Evolutionary conservation across 306 rosid genomes (phyloP).

Genomic region (Quercus glauca): DNA sequence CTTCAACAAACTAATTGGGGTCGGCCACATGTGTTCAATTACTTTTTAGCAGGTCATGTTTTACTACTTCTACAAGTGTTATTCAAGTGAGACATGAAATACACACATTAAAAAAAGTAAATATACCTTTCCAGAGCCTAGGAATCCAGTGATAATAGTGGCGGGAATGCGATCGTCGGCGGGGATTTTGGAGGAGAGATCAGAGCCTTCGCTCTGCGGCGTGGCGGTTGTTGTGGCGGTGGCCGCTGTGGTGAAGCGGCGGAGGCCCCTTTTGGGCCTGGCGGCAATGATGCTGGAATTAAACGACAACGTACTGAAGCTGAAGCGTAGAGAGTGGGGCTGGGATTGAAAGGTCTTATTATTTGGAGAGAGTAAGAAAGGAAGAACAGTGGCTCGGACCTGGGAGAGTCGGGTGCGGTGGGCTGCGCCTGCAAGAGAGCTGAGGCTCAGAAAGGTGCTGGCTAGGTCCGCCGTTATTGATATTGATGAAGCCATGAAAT

Average conservation of each 20-base stretch:
- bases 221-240: conserved; percentile 54
- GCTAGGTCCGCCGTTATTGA: conserved; percentile 43
- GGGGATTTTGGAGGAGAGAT: conserved; percentile 56
- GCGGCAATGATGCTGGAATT: conserved; percentile 17
- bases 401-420: conserved; percentile 32
- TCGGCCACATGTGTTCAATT: too few relatives aligned
- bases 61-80: too few relatives aligned
- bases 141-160: conserved; percentile 87
- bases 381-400: conserved; percentile 33
- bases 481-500: conserved; percentile 53
- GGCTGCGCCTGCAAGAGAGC: conserved; percentile 20
- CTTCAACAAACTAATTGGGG: too few relatives aligned
- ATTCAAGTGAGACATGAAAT: too few relatives aligned
- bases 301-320: conserved; percentile 16
- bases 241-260: conserved; percentile 41
- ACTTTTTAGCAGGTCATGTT: too few relatives aligned
- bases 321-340: conserved; percentile 14
- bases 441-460: conserved; percentile 39
- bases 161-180: conserved; percentile 84
- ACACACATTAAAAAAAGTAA: too few relatives aligned
- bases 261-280: conserved; percentile 21
- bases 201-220: conserved; percentile 54
- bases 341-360: neutral
- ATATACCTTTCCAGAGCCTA: conserved; percentile 91
- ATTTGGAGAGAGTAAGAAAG: conserved; percentile 26